A percentile compares a stretch with the other conserved stretches of the same genome.
phyloP scores from a whole-genome alignment of 2,329 filamentous ascomycete species.

The Dendryphion nanum region DNA sequence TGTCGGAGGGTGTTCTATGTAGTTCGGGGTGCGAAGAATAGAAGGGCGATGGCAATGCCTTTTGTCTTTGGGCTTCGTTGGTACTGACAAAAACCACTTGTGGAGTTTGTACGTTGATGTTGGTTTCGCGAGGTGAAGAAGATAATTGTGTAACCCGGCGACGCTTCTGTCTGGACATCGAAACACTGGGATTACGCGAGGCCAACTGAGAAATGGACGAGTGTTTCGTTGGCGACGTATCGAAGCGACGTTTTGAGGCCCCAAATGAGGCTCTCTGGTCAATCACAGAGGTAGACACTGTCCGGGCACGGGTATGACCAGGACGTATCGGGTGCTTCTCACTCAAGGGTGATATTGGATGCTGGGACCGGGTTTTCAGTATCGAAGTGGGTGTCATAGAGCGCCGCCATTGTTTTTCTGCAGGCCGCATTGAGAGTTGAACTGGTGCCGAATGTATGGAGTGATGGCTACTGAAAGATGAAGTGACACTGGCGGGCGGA shows the following conservation, averaged over 20 bases:
- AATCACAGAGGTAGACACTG: conserved; percentile 27
- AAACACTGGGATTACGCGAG: conserved; percentile 38
- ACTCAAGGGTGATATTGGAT: conserved; percentile 37
- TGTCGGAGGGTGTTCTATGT: conserved; percentile 29
- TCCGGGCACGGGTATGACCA: conserved; percentile 23
- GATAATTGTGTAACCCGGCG: conserved; percentile 43
- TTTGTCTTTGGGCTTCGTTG: conserved; percentile 24
- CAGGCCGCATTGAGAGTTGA: conserved; percentile 33
- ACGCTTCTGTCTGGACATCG: conserved; percentile 42
- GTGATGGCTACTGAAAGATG: conserved; percentile 44
- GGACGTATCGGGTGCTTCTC: conserved; percentile 28
- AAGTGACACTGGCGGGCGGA: conserved; percentile 44
- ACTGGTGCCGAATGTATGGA: conserved; percentile 27
- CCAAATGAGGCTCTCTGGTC: conserved; percentile 17
- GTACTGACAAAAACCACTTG: conserved; percentile 8
- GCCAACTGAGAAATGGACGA: conserved; percentile 22
- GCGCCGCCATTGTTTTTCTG: conserved; percentile 32
- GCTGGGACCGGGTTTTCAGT: conserved; percentile 26
- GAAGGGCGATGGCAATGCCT: conserved; percentile 44
- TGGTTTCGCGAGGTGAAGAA: conserved; percentile 7
- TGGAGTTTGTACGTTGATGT: no score
- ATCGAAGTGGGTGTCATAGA: conserved; percentile 35
- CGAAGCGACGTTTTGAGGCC: conserved; percentile 30
- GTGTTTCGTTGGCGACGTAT: conserved; percentile 29
- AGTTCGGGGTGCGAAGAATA: conserved; percentile 30